phyloP scores from a whole-genome alignment of 495 filamentous ascomycete genomes.

The Penicilliopsis zonata region DNA sequence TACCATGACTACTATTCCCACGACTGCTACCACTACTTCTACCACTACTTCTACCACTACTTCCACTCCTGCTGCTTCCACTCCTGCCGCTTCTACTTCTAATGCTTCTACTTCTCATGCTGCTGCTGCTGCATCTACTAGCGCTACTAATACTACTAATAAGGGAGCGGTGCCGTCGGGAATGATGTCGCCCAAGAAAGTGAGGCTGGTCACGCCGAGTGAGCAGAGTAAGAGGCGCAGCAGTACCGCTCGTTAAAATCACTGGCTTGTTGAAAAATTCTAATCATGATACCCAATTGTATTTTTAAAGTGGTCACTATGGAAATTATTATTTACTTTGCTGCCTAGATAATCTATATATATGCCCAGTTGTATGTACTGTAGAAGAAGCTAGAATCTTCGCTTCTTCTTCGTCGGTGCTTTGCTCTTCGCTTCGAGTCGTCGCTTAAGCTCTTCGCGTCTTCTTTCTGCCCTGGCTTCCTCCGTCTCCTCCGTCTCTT shows the following conservation, averaged over 20 bases:
- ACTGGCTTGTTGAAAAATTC: too few species aligned
- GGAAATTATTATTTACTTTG: too few species aligned
- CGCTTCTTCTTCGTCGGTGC: conserved; percentile 57
- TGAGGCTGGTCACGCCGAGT: conserved; percentile 30
- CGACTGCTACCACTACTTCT: too few species aligned
- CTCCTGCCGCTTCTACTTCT: too few species aligned
- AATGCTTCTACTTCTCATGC: background rate
- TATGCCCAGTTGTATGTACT: conserved; percentile 1
- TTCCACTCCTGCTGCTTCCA: too few species aligned
- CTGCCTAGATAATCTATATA: too few species aligned
- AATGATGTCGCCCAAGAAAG: conserved; percentile 31
- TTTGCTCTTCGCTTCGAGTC: conserved; percentile 52
- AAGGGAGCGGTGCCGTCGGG: conserved; percentile 15
- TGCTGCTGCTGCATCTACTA: background rate
- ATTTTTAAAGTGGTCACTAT: too few species aligned
- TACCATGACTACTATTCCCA: too few species aligned
- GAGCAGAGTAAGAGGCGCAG: conserved; percentile 23
- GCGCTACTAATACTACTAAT: conserved; percentile 7
- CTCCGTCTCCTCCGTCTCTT: conserved; percentile 21
- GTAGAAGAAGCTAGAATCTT: conserved; percentile 35
- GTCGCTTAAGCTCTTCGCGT: conserved; percentile 48
- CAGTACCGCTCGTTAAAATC: conserved; percentile 13
- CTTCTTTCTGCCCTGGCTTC: conserved; percentile 50
- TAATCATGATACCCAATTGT: too few species aligned
- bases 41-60: too few species aligned